These are phyloP conservation scores for Dalbergia cultrata DNA, from an alignment of 306 rosid genomes.

Conservation along the genomic window DNA sequence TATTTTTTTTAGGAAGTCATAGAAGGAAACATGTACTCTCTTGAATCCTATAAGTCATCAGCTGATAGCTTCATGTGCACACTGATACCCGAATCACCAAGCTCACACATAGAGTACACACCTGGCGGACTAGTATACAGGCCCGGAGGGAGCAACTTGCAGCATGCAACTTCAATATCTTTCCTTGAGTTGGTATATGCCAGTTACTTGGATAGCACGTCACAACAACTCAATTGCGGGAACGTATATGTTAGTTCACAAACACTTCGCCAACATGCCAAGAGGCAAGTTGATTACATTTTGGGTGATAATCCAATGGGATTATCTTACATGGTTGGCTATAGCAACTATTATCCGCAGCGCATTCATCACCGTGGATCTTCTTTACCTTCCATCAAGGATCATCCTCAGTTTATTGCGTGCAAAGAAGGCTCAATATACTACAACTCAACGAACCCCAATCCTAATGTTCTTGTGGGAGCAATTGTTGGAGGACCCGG, in stretches of 20 bases:
- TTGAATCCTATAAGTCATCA: slow-evolving; percentile 71
- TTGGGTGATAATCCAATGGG: slow-evolving; percentile 84
- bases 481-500: slow-evolving; percentile 90
- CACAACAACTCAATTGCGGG: slow-evolving; percentile 69
- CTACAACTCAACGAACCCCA: slow-evolving; percentile 71
- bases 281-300: slow-evolving; percentile 82
- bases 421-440: slow-evolving; percentile 79
- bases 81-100: slow-evolving; percentile 67
- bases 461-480: slow-evolving; percentile 77
- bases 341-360: slow-evolving; percentile 65
- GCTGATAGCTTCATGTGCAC: slow-evolving; percentile 90
- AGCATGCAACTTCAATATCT: slow-evolving; percentile 80
- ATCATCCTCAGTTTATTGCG: slow-evolving; percentile 65
- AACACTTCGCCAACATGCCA: slow-evolving; percentile 68
- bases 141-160: slow-evolving; percentile 91
- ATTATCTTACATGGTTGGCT: slow-evolving; percentile 91
- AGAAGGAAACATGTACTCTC: slow-evolving; percentile 70
- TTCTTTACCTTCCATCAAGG: slow-evolving; percentile 75
- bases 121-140: slow-evolving; percentile 87
- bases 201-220: slow-evolving; percentile 64
- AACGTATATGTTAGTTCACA: slow-evolving; percentile 62
- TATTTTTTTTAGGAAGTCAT: slow-evolving; percentile 66
- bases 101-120: slow-evolving; percentile 71
- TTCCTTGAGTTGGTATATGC: slow-evolving; percentile 82
- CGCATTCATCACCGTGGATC: slow-evolving; percentile 91